Conservation (phyloP, 768 basidiomycete species). For the Lentinula edodes region DNA sequence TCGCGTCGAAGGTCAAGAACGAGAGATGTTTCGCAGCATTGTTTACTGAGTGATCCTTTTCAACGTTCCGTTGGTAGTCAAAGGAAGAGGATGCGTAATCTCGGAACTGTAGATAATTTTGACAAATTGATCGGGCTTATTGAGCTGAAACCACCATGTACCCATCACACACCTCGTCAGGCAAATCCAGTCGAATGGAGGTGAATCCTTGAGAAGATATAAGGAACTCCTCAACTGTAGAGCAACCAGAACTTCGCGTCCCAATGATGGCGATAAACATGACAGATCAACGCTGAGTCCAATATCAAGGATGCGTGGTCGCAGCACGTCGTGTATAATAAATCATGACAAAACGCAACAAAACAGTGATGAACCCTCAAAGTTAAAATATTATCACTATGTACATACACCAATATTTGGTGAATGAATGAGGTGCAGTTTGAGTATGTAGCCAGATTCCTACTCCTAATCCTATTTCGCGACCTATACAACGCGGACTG, state of each 20-base stretch:
- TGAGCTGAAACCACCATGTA: neutral
- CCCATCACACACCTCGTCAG: neutral
- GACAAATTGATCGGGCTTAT: neutral
- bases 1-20: slow-evolving; percentile 31
- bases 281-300: neutral
- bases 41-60: neutral
- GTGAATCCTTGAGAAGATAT: slow-evolving; percentile 52
- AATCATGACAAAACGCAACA: neutral
- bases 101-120: neutral
- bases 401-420: no score
- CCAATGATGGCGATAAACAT: slow-evolving; percentile 73
- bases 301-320: neutral
- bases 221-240: slow-evolving; percentile 55
- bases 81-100: neutral
- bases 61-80: neutral
- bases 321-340: neutral
- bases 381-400: no score
- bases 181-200: slow-evolving; percentile 33
- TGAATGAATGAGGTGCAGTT: no score
- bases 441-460: no score
- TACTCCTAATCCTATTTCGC: no score
- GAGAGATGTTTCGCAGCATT: slow-evolving; percentile 27
- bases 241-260: slow-evolving; percentile 56
- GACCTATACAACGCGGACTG: no score
- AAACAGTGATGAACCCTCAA: no score